These are phyloP conservation scores for Fusarium sp. DNA, from an alignment of 2,329 filamentous ascomycete species.

Conservation along the genomic window DNA sequence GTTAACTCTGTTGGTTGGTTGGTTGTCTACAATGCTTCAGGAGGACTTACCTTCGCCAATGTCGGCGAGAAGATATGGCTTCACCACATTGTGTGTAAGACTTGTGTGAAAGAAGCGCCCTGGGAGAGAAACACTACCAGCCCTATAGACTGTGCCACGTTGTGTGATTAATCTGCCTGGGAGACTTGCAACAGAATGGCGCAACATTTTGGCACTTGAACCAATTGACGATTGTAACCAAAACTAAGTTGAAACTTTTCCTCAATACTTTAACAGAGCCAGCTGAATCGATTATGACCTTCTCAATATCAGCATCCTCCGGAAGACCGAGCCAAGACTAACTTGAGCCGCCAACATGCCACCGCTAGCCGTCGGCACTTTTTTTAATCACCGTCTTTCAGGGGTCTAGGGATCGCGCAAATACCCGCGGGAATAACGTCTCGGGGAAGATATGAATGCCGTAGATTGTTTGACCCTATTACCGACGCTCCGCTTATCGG, in stretches of 20 bases:
- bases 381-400: not conserved
- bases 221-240: not conserved
- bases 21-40: not conserved
- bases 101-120: not conserved
- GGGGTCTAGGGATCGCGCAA: not conserved
- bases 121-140: not conserved
- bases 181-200: not conserved
- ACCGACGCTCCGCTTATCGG: not conserved
- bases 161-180: not conserved
- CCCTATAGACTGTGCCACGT: not conserved
- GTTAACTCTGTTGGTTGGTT: not conserved
- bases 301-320: not conserved
- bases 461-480: not conserved
- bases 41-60: conserved; percentile 22
- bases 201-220: not conserved
- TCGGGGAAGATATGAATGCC: not conserved
- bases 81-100: not conserved
- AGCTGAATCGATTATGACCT: not conserved
- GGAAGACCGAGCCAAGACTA: not conserved
- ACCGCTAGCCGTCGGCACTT: not conserved
- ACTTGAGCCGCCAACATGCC: not conserved
- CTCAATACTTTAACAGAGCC: not conserved
- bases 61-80: conserved; percentile 18
- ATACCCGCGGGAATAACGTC: not conserved
- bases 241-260: not conserved